Conservation (phyloP, 768 basidiomycete species). For the Gymnopilus dilepis region DNA sequence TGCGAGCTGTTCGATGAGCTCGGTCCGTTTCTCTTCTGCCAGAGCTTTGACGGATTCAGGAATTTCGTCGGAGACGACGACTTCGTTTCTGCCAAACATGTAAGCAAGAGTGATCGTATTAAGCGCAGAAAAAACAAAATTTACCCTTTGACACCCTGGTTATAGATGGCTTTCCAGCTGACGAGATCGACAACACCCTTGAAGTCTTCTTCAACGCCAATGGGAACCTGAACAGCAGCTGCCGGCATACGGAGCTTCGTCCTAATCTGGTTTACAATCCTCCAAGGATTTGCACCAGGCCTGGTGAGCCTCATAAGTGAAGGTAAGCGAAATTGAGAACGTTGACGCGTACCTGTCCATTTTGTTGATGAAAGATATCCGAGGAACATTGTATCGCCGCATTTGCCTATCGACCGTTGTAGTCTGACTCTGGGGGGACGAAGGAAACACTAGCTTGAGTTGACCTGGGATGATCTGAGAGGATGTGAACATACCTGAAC, state of each 20-base stretch:
- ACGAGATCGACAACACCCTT: constrained; percentile 94
- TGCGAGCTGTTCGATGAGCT: constrained; percentile 93
- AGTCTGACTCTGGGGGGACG: constrained; percentile 79
- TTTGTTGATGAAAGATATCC: constrained; percentile 95
- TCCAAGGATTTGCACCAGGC: constrained; percentile 97
- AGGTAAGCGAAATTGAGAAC: constrained; percentile 4
- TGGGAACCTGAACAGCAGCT: constrained; percentile 95
- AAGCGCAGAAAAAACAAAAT: constrained; percentile 25
- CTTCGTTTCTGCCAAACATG: constrained; percentile 61
- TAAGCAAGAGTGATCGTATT: background rate
- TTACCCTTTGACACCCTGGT: constrained; percentile 93
- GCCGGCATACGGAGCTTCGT: constrained; percentile 91
- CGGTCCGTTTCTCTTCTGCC: constrained; percentile 83
- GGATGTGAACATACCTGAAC: constrained; percentile 81
- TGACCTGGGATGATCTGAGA: background rate
- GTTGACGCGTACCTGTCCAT: constrained; percentile 79
- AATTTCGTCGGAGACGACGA: constrained; percentile 87
- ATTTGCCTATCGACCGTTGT: constrained; percentile 99
- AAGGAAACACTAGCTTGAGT: background rate
- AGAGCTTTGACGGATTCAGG: constrained; percentile 75
- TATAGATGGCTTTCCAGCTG: constrained; percentile 93
- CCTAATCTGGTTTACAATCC: constrained; percentile 90
- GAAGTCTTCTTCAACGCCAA: constrained; percentile 87
- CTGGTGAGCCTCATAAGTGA: constrained; percentile 38
- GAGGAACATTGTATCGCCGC: constrained; percentile 94